phyloP scores from a whole-genome alignment of 192 early-diverging fungal genomes.

The Chytriomyces hyalinus region DNA sequence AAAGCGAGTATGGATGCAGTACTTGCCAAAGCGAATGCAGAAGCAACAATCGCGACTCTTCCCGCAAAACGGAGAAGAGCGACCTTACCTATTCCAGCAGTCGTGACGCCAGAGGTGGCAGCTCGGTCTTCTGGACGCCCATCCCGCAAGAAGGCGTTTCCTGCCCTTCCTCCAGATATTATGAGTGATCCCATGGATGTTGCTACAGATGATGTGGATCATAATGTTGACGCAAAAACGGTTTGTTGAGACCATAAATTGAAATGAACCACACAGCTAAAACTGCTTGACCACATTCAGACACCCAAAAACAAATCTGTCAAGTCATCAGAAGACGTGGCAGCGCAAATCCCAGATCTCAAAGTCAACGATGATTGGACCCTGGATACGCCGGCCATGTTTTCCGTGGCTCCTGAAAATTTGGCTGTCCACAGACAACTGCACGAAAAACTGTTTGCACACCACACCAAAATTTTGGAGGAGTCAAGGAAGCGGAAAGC shows the following conservation, averaged over 20 bases:
- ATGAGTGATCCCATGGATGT: neutral
- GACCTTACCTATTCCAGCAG: no score
- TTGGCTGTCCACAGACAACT: conserved; percentile 1
- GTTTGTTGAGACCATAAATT: neutral
- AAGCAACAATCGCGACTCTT: neutral
- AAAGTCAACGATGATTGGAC: no score
- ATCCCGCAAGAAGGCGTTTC: no score
- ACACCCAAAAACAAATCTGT: neutral
- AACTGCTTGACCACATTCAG: neutral
- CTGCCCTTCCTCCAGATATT: neutral
- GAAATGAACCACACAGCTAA: neutral
- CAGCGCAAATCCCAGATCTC: neutral
- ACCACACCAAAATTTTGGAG: conserved; percentile 1
- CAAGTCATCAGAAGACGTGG: neutral
- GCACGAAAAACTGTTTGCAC: conserved; percentile 1
- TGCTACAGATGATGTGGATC: neutral
- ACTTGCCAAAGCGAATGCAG: neutral
- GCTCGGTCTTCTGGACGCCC: no score
- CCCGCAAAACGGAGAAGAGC: no score
- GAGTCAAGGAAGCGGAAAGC: neutral
- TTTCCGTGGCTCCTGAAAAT: conserved; percentile 10
- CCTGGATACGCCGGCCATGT: neutral
- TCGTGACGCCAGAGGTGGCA: neutral
- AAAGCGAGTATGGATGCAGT: neutral
- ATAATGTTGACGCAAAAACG: neutral